These are phyloP conservation scores for Rhynchospora tenuis DNA, from an alignment of 176 grass and related monocot species.

Conservation along the genomic window DNA sequence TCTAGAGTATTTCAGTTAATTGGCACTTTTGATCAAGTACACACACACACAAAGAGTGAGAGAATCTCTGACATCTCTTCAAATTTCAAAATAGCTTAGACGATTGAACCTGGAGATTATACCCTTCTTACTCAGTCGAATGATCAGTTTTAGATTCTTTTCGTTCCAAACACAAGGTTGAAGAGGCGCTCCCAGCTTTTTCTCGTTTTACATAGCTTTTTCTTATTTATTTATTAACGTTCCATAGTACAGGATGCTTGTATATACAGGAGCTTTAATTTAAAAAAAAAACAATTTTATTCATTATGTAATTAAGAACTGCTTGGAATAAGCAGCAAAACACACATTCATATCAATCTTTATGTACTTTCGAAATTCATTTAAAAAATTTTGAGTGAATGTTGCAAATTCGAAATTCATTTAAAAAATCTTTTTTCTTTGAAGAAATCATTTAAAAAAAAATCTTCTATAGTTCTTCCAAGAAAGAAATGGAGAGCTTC, in stretches of 20 bases:
- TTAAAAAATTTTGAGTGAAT: too few relatives aligned
- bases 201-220: not conserved
- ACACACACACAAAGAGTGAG: not conserved
- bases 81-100: not conserved
- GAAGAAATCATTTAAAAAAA: too few relatives aligned
- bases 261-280: not conserved
- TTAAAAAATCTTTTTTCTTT: too few relatives aligned
- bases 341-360: too few relatives aligned
- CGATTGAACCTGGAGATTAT: not conserved
- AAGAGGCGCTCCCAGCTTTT: not conserved
- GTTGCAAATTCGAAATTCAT: too few relatives aligned
- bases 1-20: not conserved
- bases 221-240: not conserved
- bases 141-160: not conserved
- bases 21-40: not conserved
- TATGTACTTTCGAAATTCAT: too few relatives aligned
- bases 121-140: not conserved
- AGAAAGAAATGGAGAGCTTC: too few relatives aligned
- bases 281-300: not conserved
- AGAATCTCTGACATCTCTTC: not conserved
- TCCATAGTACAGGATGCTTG: constrained; percentile 6
- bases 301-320: not conserved
- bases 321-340: not conserved
- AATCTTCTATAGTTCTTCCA: too few relatives aligned
- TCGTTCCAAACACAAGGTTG: not conserved